Percentiles rank a stretch among this genome's conserved stretches.
phyloP scores from a whole-genome alignment of 139 green algal species.

The Microglena sp. region DNA sequence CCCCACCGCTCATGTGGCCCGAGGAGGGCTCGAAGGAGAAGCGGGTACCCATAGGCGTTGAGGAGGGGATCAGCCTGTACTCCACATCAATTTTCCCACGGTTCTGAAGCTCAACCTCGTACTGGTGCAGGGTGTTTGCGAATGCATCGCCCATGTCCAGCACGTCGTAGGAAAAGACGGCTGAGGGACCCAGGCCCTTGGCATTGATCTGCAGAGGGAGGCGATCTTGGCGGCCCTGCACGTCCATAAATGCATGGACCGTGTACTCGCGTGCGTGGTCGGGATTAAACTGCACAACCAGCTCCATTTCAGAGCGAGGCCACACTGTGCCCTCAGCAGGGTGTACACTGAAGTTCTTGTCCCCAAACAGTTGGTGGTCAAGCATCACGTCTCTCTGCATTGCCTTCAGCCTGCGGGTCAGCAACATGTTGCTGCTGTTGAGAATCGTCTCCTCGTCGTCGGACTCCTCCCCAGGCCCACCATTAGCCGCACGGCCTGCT shows the following conservation, averaged over 20 bases:
- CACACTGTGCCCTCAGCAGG: constrained; percentile 48
- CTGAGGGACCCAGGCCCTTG: constrained; percentile 44
- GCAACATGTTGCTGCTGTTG: background rate
- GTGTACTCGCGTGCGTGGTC: constrained; percentile 40
- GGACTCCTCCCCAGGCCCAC: constrained; percentile 14
- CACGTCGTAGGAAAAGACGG: constrained; percentile 62
- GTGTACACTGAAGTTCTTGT: constrained; percentile 19
- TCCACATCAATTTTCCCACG: constrained; percentile 47
- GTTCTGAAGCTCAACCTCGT: constrained; percentile 71
- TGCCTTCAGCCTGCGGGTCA: constrained; percentile 7
- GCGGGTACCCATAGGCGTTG: constrained; percentile 39
- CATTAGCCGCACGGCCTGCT: background rate
- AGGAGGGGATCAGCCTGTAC: constrained; percentile 29
- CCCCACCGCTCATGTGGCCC: constrained; percentile 36
- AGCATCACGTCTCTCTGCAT: constrained; percentile 11
- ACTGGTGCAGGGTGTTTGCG: constrained; percentile 58
- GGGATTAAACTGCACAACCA: constrained; percentile 61
- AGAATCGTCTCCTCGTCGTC: constrained; percentile 41
- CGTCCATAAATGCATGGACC: constrained; percentile 34
- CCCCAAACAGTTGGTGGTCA: constrained; percentile 37
- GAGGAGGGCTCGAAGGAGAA: constrained; percentile 64
- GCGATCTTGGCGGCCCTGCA: constrained; percentile 38
- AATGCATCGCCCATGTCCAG: constrained; percentile 74
- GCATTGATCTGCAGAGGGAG: constrained; percentile 46
- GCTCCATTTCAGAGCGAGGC: constrained; percentile 48